These are phyloP conservation scores for Alternaria gaisen DNA, from an alignment of 2,329 filamentous ascomycete species.

Conservation along the genomic window DNA sequence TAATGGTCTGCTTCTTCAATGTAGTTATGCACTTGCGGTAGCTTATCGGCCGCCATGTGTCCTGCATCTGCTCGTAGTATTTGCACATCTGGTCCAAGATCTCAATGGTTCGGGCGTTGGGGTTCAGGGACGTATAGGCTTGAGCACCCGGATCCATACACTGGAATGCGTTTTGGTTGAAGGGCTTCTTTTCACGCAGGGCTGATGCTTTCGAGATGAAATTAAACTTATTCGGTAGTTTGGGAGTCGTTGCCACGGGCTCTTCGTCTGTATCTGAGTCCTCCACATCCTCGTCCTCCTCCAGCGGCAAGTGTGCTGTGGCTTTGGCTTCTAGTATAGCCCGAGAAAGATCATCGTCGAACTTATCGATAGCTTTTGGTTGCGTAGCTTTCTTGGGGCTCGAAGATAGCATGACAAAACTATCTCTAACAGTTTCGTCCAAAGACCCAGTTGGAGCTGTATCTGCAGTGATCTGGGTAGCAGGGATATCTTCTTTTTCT, in stretches of 20 bases:
- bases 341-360: slow-evolving; percentile 67
- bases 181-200: slow-evolving; percentile 24
- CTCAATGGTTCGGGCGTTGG: slow-evolving; percentile 79
- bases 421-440: slow-evolving; percentile 41
- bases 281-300: slow-evolving; percentile 21
- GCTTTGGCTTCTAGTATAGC: slow-evolving; percentile 71
- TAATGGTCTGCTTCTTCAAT: slow-evolving; percentile 70
- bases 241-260: slow-evolving; percentile 23
- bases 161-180: slow-evolving; percentile 58
- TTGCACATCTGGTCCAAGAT: slow-evolving; percentile 80
- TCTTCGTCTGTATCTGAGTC: slow-evolving; percentile 35
- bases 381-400: slow-evolving; percentile 6
- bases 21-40: slow-evolving; percentile 82
- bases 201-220: slow-evolving; percentile 16
- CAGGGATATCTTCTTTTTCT: slow-evolving; percentile 42
- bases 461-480: slow-evolving; percentile 14
- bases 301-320: slow-evolving; percentile 63
- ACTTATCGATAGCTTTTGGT: slow-evolving; percentile 5
- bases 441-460: slow-evolving; percentile 2
- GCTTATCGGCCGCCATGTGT: slow-evolving; percentile 77
- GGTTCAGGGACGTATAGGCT: slow-evolving; percentile 61
- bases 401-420: slow-evolving; percentile 33
- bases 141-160: slow-evolving; percentile 68
- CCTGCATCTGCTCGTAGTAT: slow-evolving; percentile 77
- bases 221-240: slow-evolving; percentile 15